These are phyloP conservation scores for Neurospora africana DNA, from an alignment of 495 filamentous ascomycete species.

Conservation along the genomic window DNA sequence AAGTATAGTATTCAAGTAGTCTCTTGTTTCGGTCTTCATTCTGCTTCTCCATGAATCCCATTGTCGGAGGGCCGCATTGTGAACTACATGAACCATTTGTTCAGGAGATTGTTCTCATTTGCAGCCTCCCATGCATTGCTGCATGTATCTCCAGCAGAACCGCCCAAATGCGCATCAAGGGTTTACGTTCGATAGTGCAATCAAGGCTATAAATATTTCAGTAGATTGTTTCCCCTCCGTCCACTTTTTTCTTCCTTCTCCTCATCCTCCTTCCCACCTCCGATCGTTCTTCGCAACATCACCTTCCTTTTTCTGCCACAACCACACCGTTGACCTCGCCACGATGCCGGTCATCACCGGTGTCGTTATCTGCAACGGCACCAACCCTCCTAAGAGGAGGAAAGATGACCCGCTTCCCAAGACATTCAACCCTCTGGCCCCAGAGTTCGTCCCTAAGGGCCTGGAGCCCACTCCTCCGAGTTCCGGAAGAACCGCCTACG, in stretches of 20 bases:
- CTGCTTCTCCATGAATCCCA: background rate
- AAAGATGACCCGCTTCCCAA: background rate
- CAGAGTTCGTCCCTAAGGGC: background rate
- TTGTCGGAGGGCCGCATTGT: background rate
- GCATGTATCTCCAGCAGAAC: background rate
- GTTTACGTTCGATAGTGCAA: background rate
- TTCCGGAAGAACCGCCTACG: background rate
- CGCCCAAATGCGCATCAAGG: background rate
- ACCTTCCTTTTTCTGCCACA: background rate
- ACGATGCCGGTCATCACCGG: background rate
- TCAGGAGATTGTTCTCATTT: background rate
- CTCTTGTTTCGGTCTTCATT: background rate
- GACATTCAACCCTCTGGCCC: background rate
- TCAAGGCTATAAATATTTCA: background rate
- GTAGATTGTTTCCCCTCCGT: background rate
- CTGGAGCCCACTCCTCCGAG: background rate
- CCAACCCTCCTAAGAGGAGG: background rate
- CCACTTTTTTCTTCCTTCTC: background rate
- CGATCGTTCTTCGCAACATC: background rate
- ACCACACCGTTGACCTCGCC: background rate
- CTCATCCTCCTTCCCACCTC: background rate
- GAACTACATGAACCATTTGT: background rate
- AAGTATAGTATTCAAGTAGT: background rate
- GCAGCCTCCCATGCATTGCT: background rate
- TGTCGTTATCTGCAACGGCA: background rate